phyloP scores from a whole-genome alignment of 2,329 filamentous ascomycete species.

The Lomentospora prolificans region DNA sequence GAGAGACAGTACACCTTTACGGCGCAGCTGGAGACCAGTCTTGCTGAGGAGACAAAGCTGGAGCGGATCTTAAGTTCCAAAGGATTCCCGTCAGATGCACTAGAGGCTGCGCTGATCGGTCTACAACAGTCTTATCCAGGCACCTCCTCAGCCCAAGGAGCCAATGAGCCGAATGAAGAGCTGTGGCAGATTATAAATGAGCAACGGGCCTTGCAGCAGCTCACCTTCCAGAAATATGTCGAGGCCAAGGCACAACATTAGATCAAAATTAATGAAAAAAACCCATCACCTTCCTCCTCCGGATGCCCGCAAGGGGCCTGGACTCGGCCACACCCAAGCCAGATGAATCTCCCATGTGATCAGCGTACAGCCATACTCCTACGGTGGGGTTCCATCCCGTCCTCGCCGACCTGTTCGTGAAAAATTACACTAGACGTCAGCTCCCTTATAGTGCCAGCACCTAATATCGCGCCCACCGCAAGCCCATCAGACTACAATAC shows the following conservation, averaged over 20 bases:
- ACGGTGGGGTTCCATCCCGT: background rate
- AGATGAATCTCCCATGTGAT: constrained; percentile 1
- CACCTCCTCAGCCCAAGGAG: constrained; percentile 5
- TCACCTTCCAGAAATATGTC: constrained; percentile 19
- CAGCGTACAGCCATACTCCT: background rate
- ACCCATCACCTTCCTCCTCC: background rate
- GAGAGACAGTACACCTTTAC: constrained; percentile 56
- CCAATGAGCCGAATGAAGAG: constrained; percentile 21
- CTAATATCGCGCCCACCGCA: background rate
- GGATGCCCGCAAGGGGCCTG: background rate
- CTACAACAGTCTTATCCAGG: constrained; percentile 11
- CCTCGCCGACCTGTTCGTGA: background rate
- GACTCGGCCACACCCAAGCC: background rate
- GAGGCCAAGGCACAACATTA: constrained; percentile 16
- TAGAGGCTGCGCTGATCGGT: constrained; percentile 38
- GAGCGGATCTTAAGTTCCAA: constrained; percentile 32
- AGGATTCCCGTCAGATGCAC: constrained; percentile 34
- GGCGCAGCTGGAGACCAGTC: constrained; percentile 46
- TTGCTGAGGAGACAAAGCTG: constrained; percentile 31
- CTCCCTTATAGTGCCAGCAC: background rate
- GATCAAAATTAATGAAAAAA: background rate
- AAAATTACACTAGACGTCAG: constrained; percentile 4
- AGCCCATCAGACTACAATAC: background rate
- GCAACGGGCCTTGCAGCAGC: constrained; percentile 24
- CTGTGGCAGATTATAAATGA: constrained; percentile 29